Evolutionary conservation across 805 yeast genomes (phyloP), one percentile per base, ranked within the genome.

Genomic region (Priceomyces castillae): DNA sequence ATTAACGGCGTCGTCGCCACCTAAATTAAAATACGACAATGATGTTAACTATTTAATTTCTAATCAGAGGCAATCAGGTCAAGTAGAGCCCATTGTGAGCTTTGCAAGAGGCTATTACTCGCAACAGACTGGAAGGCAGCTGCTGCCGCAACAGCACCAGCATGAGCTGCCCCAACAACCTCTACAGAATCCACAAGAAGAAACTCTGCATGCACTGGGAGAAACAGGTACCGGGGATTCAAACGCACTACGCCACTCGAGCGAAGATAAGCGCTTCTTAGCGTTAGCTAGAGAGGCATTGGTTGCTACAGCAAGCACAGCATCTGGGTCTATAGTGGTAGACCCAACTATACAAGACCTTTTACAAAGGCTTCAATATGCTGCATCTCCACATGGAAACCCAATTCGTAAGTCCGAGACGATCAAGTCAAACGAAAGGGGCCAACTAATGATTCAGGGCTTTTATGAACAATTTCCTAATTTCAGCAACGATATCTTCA

Each of bases 321-420:
- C 71, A 47, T 43, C 41, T 9, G 48, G 49, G 26, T 41, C 57
- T 18, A 51, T 50, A 41, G 63, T 74, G 18, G 76, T 81, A 5
- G 87, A 81, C 56, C 86, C 87, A 3, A 80, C 86, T 0, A 78
- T 81, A 19, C 62, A 76, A 48, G 84, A 78, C 53, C 65, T 81
- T n/a, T 61, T 81, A 41, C 70, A 73, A 50, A 59, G 87, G 41
- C 65, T 81, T 34, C 85, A 81, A 53, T 81, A 81, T 51, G 78
- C 79, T 5, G 62, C 70, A 42, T 69, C 81, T 22, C 83, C 84
- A 2, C 83, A 78, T 57, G 84, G 84, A 1, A 79, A 80, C 37
- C 64, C 77, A 6, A 69, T 71, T 35, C 58, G 54, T 42, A 57
- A 58, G 30, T 57, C 65, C 4, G 61, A 61, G 5, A 57, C 54